A percentile compares a stretch with the other conserved stretches of the same genome.
Evolutionary conservation across 768 basidiomycete species (phyloP).

Genomic region (Erythrobasidium yunnanense): DNA sequence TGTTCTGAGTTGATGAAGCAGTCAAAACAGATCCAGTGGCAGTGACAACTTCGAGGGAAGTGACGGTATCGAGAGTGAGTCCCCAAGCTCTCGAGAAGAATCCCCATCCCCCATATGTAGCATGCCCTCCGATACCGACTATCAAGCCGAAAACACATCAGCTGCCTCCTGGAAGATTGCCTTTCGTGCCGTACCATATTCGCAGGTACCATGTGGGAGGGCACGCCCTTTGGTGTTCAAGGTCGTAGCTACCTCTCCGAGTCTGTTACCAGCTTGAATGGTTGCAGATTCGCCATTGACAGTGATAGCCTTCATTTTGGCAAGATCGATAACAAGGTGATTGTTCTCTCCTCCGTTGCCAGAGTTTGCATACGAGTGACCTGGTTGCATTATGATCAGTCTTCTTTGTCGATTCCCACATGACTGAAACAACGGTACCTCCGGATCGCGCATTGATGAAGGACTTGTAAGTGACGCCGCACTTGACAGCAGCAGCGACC

Average conservation of each 20-base stretch:
- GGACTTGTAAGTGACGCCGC: no score
- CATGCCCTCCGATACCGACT: not conserved
- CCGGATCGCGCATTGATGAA: no score
- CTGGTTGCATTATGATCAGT: no score
- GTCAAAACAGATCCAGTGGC: not conserved
- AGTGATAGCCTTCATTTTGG: not conserved
- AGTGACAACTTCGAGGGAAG: not conserved
- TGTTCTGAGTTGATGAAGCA: not conserved
- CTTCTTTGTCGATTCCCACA: no score
- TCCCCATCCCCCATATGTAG: not conserved
- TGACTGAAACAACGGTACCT: no score
- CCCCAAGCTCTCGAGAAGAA: not conserved
- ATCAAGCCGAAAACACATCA: not conserved
- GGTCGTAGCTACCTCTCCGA: not conserved
- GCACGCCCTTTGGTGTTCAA: not conserved
- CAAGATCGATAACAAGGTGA: not conserved
- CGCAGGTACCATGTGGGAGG: not conserved
- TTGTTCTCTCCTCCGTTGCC: not conserved
- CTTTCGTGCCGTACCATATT: not conserved
- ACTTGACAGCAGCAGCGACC: no score
- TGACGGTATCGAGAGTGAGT: not conserved
- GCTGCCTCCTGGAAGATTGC: not conserved
- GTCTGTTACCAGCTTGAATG: not conserved
- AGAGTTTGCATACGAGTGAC: not conserved
- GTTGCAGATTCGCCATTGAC: not conserved